These are phyloP conservation scores for Nicotiana paniculata DNA, from an alignment of 257 asterid species.

Conservation along the genomic window DNA sequence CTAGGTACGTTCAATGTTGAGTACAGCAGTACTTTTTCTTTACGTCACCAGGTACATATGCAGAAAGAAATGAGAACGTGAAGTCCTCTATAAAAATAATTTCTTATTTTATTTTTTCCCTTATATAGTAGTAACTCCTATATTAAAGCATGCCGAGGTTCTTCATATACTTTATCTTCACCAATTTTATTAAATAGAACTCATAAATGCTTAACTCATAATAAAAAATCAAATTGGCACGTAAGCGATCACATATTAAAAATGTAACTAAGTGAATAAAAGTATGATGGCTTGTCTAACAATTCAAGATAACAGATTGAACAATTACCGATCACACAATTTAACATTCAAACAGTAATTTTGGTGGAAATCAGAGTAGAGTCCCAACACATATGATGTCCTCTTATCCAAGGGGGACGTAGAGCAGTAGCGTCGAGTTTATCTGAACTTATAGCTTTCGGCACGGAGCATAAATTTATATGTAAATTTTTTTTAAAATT, in stretches of 20 bases:
- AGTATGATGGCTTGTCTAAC: not conserved
- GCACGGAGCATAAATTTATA: too few relatives aligned
- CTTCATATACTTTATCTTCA: too few relatives aligned
- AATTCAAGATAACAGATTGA: not conserved
- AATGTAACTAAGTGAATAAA: not conserved
- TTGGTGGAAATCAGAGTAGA: not conserved
- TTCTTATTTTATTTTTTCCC: too few relatives aligned
- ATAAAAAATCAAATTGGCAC: not conserved
- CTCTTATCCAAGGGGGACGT: not conserved
- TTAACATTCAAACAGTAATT: not conserved
- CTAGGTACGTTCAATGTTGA: not conserved
- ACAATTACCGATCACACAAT: not conserved
- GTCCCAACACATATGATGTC: not conserved
- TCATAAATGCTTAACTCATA: not conserved
- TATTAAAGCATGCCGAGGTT: too few relatives aligned
- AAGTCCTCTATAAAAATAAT: not conserved
- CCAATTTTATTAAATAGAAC: too few relatives aligned
- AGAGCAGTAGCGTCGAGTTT: too few relatives aligned
- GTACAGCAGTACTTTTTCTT: not conserved
- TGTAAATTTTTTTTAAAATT: too few relatives aligned
- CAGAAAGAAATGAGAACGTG: not conserved
- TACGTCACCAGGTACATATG: not conserved
- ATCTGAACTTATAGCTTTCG: too few relatives aligned
- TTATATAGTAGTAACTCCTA: too few relatives aligned
- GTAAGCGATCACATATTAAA: too few relatives aligned